Conservation (phyloP, 345 rosid genomes). For the Noccaea bulbosa region DNA sequence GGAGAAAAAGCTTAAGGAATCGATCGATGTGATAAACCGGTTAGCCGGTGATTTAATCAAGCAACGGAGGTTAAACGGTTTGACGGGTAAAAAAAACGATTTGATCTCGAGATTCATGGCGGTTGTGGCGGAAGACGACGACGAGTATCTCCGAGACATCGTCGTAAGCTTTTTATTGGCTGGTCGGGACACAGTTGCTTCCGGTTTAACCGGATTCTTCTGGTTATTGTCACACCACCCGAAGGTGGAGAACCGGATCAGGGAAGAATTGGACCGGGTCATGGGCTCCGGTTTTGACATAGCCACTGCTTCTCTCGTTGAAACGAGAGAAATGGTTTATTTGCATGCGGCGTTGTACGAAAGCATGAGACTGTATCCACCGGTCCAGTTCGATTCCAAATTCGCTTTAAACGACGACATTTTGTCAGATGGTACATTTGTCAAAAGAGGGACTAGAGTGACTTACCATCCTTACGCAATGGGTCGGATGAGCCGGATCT, state of each 20-base stretch:
- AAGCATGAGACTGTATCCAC: conserved; percentile 70
- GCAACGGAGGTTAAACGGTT: conserved; percentile 49
- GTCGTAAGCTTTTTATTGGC: conserved; percentile 74
- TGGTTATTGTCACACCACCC: conserved; percentile 60
- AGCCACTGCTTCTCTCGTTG: conserved; percentile 43
- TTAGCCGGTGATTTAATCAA: conserved; percentile 55
- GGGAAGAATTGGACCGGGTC: conserved; percentile 52
- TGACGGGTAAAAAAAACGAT: conserved; percentile 42
- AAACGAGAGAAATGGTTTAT: conserved; percentile 59
- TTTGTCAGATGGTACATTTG: conserved; percentile 60
- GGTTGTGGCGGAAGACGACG: conserved; percentile 47
- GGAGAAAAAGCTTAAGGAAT: conserved; percentile 59
- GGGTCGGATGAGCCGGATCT: conserved; percentile 69
- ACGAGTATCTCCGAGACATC: conserved; percentile 65
- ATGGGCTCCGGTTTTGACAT: conserved; percentile 44
- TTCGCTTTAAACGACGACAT: conserved; percentile 63
- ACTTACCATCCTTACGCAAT: conserved; percentile 83
- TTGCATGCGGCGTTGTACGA: conserved; percentile 64
- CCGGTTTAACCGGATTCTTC: conserved; percentile 68
- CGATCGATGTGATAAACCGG: conserved; percentile 52
- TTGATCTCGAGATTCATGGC: conserved; percentile 73
- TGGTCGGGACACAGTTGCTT: conserved; percentile 76
- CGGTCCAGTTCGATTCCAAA: conserved; percentile 81
- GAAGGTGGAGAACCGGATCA: conserved; percentile 52
- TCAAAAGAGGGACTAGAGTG: conserved; percentile 66